Base-by-base conservation (phyloP, 2,329 filamentous ascomycete species). In the Colletotrichum godetiae region DNA sequence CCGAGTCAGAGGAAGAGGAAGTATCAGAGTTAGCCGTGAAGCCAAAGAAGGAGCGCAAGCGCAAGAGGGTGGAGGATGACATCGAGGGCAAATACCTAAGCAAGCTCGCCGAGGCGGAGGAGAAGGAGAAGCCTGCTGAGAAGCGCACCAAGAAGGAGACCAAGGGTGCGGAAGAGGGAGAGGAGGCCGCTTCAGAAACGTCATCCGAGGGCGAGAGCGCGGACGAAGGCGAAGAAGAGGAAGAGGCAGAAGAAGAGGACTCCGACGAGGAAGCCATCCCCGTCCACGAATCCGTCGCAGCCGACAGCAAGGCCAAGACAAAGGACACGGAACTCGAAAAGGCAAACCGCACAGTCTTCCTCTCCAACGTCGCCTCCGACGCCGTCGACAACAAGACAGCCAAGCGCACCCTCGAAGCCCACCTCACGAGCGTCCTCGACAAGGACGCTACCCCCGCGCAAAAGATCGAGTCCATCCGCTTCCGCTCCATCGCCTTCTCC, bases 401-500 rank as follows among this genome's bases (percentile, higher is more conserved):
- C 42, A 95, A 94, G 84, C 97, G 95, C 85, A 88, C 89, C 3
- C 89, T 98, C 35, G 86, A 94, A 76, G 86, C 89, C 55, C 94
- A 98, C 81, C 90, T 98, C 58, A 88, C 89, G n/a, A 95, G 94
- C 1, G 93, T 95, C 78, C 87, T 97, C 62, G 85, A 88, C 68
- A 81, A 83, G 52, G 81, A 87, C 81, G 77, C 87, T 81, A 77
- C 85, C 85, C 75, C 87, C 1, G 85, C 88, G 1, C 93, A 94
- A 82, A 95, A 94, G 78, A 87, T 99, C 57, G 94, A 98, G 81
- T 98, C 95, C 2, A 88, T 99, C 74, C 94, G 97, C 27, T 99
- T 98, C 87, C 94, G 97, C 71, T 98, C 96, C 8, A 94, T 95
- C 15, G 94, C 97, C 2, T 98, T 97, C 82, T 90, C 93, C 5